phyloP scores from a whole-genome alignment of 306 rosid genomes.

The Spatholobus suberectus region DNA sequence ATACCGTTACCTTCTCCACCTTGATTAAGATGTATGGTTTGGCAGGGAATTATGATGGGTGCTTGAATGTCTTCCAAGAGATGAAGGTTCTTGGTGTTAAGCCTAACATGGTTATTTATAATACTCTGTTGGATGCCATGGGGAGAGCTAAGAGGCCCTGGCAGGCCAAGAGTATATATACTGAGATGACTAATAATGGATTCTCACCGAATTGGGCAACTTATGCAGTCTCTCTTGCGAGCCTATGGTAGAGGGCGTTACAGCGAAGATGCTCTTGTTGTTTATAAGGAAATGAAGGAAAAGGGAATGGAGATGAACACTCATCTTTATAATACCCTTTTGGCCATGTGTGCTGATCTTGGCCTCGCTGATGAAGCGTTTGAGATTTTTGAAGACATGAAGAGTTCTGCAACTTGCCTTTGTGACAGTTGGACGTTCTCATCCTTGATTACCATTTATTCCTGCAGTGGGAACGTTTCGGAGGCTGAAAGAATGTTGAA shows the following conservation, averaged over 20 bases:
- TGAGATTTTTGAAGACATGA: slow-evolving; percentile 79
- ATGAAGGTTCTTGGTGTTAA: slow-evolving; percentile 85
- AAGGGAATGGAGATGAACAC: slow-evolving; percentile 71
- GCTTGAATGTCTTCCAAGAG: slow-evolving; percentile 88
- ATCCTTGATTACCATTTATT: slow-evolving; percentile 83
- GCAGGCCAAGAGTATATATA: slow-evolving; percentile 80
- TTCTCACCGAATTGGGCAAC: slow-evolving; percentile 67
- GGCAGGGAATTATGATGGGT: slow-evolving; percentile 79
- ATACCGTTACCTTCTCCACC: slow-evolving; percentile 69
- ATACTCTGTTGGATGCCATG: slow-evolving; percentile 88
- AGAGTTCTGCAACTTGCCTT: slow-evolving; percentile 53
- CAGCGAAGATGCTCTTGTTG: slow-evolving; percentile 72
- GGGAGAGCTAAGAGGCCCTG: slow-evolving; percentile 97
- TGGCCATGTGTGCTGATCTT: slow-evolving; percentile 92
- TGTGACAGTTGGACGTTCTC: slow-evolving; percentile 99
- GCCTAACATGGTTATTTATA: slow-evolving; percentile 72
- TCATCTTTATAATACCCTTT: slow-evolving; percentile 73
- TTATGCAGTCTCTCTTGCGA: slow-evolving; percentile 74
- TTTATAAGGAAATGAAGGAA: slow-evolving; percentile 88
- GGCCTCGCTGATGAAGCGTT: slow-evolving; percentile 71
- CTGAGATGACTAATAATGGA: slow-evolving; percentile 76
- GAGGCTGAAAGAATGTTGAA: slow-evolving; percentile 78
- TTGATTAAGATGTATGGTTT: slow-evolving; percentile 78
- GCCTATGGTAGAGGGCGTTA: slow-evolving; percentile 83
- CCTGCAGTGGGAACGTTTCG: slow-evolving; percentile 75